Evolutionary conservation across 371 early-diverging fungal genomes (phyloP), one percentile per base, ranked within the genome.

Genomic region (Mycotypha africana): DNA sequence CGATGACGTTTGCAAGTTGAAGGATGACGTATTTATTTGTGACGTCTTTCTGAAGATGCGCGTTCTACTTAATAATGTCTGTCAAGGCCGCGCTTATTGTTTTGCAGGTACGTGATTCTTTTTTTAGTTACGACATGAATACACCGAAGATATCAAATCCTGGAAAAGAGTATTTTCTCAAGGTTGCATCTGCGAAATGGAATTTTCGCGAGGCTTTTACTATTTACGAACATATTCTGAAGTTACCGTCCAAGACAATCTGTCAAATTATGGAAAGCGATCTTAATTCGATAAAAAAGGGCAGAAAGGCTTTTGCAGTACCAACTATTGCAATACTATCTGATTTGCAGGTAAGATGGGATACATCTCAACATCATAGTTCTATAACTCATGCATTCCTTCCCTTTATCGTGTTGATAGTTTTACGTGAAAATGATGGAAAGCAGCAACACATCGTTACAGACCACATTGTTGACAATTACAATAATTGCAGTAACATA

Each of bases 281-380:
- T 38, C 46, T 46, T 30, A 46, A 46, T 30, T 46, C 30, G 46
- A 46, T 46, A 38, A 38, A 28, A 37, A 46, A 38, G 35, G 38
- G 20, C 30, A 46, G 46, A 31, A 38, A 46, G 46, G n/a, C 38
- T 46, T 46, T 38, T 46, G 19, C 22, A 46, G 46, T 38, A 38
- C 46, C 46, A 46, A 38, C 28, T 41, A 48, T 41, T 35, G 34
- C 49, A 40, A 48, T 48, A 48, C 19, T 41, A 16, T 48, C 49
- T 48, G 49, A 48, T 48, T 48, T 48, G 41, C 40, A 48, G 41
- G 49, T 40, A 48, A 48, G 28, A 34, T 48, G 49, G 36, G 26
- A 48, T 48, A 48, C 49, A 48, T 48, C 42, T 35, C 49, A 48
- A 48, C 34, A 32, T 34, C 42, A 48, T 41, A 48, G 35, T 26